Evolutionary conservation across 257 asterid species (phyloP).

Genomic region (Scutellaria minor): DNA sequence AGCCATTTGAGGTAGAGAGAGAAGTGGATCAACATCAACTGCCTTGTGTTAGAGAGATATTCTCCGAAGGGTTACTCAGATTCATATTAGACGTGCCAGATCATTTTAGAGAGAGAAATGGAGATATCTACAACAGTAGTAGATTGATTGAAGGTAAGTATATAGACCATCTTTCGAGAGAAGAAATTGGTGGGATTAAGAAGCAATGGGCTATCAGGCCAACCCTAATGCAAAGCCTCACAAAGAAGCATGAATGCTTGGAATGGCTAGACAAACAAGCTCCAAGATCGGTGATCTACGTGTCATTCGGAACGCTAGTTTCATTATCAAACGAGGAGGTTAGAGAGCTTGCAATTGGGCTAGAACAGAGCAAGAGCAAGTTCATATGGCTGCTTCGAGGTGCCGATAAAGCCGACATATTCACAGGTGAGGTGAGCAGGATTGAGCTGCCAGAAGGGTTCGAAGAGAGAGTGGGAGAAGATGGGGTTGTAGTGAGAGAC

Average conservation of each 20-base stretch:
- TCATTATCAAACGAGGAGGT: slow-evolving; percentile 44
- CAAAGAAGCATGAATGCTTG: slow-evolving; percentile 40
- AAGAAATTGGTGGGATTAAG: slow-evolving; percentile 48
- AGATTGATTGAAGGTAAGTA: slow-evolving; percentile 44
- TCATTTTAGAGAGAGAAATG: slow-evolving; percentile 35
- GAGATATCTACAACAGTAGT: slow-evolving; percentile 48
- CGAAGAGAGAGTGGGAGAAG: slow-evolving; percentile 41
- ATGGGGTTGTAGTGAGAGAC: slow-evolving; percentile 51
- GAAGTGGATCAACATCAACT: neutral
- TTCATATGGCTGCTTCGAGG: slow-evolving; percentile 58
- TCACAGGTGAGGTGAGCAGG: slow-evolving; percentile 37
- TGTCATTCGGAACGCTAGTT: slow-evolving; percentile 48
- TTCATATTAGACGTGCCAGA: slow-evolving; percentile 34
- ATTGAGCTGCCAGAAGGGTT: slow-evolving; percentile 45
- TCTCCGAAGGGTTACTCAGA: slow-evolving; percentile 27
- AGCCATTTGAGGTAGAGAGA: slow-evolving; percentile 41
- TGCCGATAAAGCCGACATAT: slow-evolving; percentile 56
- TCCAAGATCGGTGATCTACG: slow-evolving; percentile 46
- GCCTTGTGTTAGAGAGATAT: slow-evolving; percentile 39
- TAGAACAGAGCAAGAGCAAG: slow-evolving; percentile 47
- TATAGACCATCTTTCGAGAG: slow-evolving; percentile 39
- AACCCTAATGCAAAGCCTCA: neutral
- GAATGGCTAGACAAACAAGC: slow-evolving; percentile 51
- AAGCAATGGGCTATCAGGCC: slow-evolving; percentile 56
- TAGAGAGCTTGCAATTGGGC: slow-evolving; percentile 47